A percentile compares a stretch with the other conserved stretches of the same genome.
Conservation (phyloP, 169 alveolate species). For the Babesia gibsoni region DNA sequence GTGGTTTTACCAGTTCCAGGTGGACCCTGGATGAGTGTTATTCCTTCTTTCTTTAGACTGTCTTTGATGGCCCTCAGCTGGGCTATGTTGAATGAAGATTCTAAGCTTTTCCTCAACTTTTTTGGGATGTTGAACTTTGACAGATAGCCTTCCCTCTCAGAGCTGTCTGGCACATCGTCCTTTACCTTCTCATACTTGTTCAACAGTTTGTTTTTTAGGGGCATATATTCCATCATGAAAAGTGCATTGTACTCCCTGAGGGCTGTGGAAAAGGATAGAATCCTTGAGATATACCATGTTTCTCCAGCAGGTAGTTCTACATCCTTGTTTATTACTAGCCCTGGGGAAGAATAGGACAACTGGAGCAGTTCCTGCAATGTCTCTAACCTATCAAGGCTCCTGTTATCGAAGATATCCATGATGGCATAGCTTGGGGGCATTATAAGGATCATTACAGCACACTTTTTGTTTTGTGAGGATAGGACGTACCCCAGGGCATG, state of each 20-base stretch:
- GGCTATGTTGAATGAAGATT: constrained; percentile 62
- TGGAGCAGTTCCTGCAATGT: constrained; percentile 25
- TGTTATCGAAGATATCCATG: constrained; percentile 29
- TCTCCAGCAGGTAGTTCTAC: background rate
- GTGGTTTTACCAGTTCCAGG: constrained; percentile 99
- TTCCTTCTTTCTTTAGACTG: constrained; percentile 76
- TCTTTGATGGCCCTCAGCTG: constrained; percentile 73
- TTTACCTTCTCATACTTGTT: background rate
- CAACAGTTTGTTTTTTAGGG: constrained; percentile 35
- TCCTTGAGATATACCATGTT: constrained; percentile 47
- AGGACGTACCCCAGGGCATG: constrained; percentile 42
- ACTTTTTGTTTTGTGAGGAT: background rate
- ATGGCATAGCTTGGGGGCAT: constrained; percentile 44
- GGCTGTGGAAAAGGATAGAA: constrained; percentile 40
- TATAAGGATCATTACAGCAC: constrained; percentile 14
- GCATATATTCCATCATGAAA: constrained; percentile 36
- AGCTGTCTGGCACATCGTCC: background rate
- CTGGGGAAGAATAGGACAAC: background rate
- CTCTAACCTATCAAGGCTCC: constrained; percentile 43
- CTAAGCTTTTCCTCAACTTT: constrained; percentile 51
- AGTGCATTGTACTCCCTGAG: constrained; percentile 59
- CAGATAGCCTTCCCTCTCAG: background rate
- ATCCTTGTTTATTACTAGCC: background rate
- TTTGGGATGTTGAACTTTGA: constrained; percentile 54
- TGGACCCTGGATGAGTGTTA: constrained; percentile 95